A percentile compares a stretch with the other conserved stretches of the same genome.
These are phyloP conservation scores for Claviceps paspali DNA, from an alignment of 2,329 filamentous ascomycete species.

Conservation along the genomic window DNA sequence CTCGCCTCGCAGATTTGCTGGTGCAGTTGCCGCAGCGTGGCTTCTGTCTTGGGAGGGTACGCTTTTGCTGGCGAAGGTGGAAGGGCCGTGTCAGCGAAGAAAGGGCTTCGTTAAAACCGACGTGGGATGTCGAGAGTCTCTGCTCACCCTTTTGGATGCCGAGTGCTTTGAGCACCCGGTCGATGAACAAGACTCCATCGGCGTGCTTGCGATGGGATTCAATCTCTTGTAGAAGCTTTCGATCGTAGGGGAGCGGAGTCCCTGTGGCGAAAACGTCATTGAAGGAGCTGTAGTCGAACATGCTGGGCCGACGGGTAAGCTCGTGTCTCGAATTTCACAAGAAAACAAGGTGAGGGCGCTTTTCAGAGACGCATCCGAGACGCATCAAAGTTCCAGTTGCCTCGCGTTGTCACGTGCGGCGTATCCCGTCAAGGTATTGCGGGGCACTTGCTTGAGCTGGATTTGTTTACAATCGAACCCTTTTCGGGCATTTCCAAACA, in stretches of 20 bases:
- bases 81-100: neutral
- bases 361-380: no score
- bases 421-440: neutral
- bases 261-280: slow-evolving; percentile 51
- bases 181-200: slow-evolving; percentile 61
- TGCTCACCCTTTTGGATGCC: slow-evolving; percentile 50
- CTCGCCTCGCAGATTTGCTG: slow-evolving; percentile 49
- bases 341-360: no score
- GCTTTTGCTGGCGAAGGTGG: slow-evolving; percentile 30
- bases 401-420: slow-evolving; percentile 11
- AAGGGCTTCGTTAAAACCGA: neutral
- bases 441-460: neutral
- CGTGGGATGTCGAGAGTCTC: no score
- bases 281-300: slow-evolving; percentile 53
- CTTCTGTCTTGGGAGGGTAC: slow-evolving; percentile 61
- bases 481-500: slow-evolving; percentile 25
- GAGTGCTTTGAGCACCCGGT: slow-evolving; percentile 56
- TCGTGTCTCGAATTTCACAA: no score
- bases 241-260: slow-evolving; percentile 45
- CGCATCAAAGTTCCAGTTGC: no score
- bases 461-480: slow-evolving; percentile 25
- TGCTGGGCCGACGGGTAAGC: no score
- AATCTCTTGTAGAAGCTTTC: slow-evolving; percentile 45
- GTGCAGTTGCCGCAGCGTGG: slow-evolving; percentile 53
- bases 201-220: slow-evolving; percentile 50